Conservation (phyloP, 2,329 filamentous ascomycete genomes). For the Alternaria angustiovoidea region DNA sequence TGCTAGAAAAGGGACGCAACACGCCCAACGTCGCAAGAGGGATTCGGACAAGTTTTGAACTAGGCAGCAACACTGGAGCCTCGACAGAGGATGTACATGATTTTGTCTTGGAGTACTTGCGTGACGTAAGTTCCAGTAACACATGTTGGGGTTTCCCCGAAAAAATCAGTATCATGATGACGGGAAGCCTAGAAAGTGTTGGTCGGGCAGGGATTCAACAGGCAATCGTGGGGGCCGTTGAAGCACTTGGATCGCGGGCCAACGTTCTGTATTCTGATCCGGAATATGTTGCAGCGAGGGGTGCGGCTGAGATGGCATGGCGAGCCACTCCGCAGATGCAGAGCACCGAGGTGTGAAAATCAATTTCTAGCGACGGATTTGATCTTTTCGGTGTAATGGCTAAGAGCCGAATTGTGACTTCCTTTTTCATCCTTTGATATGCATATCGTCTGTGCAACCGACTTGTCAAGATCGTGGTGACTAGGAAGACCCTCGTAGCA, state of each 20-base stretch:
- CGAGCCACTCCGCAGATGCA: not conserved
- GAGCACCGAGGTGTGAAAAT: not conserved
- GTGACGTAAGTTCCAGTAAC: not conserved
- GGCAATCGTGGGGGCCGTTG: not conserved
- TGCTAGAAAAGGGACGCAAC: not conserved
- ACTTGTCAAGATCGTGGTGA: not conserved
- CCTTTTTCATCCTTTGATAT: not conserved
- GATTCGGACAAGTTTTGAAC: not conserved
- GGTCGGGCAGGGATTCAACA: not conserved
- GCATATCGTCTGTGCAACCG: not conserved
- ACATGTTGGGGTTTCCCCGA: not conserved
- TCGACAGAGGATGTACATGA: not conserved
- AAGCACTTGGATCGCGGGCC: not conserved
- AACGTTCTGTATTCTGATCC: not conserved
- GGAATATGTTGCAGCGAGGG: not conserved
- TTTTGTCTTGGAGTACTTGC: not conserved
- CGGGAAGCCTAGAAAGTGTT: not conserved
- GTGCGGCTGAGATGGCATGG: not conserved
- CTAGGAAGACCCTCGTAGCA: not conserved
- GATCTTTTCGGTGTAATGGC: not conserved
- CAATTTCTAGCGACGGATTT: not conserved
- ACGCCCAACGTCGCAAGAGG: not conserved
- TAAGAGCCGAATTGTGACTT: not conserved
- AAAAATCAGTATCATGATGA: not conserved
- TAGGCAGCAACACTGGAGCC: not conserved